Conservation (phyloP, 768 basidiomycete genomes). For the Termitomyces sp. region DNA sequence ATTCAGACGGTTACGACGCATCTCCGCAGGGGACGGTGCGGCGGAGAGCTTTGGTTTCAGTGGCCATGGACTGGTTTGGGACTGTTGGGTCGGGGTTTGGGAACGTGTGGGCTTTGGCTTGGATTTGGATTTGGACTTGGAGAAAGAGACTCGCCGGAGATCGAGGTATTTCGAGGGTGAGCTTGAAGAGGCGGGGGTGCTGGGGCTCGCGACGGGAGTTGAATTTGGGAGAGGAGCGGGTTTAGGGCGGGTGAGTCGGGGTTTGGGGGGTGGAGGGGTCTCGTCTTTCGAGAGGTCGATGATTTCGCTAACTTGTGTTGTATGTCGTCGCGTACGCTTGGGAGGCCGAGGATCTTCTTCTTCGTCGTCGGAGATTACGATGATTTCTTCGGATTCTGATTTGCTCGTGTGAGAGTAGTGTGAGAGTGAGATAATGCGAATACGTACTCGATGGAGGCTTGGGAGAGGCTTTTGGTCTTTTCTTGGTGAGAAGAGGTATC, state of each 20-base stretch:
- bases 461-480: not conserved
- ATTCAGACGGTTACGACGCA: not conserved
- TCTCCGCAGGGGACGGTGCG: not conserved
- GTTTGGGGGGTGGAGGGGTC: not conserved
- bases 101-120: not conserved
- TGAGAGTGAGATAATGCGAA: not conserved
- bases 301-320: not conserved
- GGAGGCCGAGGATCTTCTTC: not conserved
- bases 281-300: not conserved
- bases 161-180: not conserved
- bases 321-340: not conserved
- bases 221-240: not conserved
- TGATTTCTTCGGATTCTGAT: not conserved
- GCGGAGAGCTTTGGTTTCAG: not conserved
- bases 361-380: not conserved
- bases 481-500: not conserved
- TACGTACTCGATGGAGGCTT: not conserved
- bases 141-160: not conserved
- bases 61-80: not conserved
- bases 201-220: not conserved
- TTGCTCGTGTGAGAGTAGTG: not conserved
- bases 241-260: not conserved
- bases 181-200: not conserved
- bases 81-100: not conserved
- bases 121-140: not conserved